These are phyloP conservation scores for Kwoniella bestiolae DNA, from an alignment of 768 basidiomycete genomes.

Conservation along the genomic window DNA sequence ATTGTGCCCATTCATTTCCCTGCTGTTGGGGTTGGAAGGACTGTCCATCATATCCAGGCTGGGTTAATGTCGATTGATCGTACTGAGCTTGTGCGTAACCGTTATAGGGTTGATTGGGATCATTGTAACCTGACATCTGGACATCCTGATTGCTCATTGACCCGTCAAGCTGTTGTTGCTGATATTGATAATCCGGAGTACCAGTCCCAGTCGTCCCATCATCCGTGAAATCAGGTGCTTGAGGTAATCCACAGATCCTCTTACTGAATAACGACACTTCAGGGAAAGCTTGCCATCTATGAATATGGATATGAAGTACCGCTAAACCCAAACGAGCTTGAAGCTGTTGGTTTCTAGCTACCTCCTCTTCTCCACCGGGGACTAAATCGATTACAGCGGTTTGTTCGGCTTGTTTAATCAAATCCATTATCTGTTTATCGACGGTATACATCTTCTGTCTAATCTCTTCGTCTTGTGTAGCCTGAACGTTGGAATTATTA, in stretches of 20 bases:
- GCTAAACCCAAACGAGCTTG: conserved; percentile 53
- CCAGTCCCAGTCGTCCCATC: not conserved
- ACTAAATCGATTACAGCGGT: conserved; percentile 50
- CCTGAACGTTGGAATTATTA: not conserved
- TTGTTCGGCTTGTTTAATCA: conserved; percentile 51
- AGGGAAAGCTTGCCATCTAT: conserved; percentile 56
- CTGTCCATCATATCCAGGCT: not conserved
- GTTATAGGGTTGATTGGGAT: not conserved
- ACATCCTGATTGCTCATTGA: not conserved
- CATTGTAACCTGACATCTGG: not conserved
- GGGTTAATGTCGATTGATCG: not conserved
- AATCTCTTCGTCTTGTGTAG: conserved; percentile 7
- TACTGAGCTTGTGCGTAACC: not conserved
- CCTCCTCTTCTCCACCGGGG: conserved; percentile 56
- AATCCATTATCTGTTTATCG: conserved; percentile 43
- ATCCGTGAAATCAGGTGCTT: conserved; percentile 30
- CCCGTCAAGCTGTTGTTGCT: not conserved
- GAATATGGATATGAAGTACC: conserved; percentile 54
- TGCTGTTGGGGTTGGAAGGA: not conserved
- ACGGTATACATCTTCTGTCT: conserved; percentile 36
- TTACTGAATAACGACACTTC: conserved; percentile 56
- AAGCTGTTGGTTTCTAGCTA: conserved; percentile 54
- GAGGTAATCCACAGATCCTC: conserved; percentile 55
- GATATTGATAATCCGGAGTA: conserved; percentile 6
- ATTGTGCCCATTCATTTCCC: not conserved